Evolutionary conservation across 129 eudicot species (phyloP).

Genomic region (Glebionis coronaria): DNA sequence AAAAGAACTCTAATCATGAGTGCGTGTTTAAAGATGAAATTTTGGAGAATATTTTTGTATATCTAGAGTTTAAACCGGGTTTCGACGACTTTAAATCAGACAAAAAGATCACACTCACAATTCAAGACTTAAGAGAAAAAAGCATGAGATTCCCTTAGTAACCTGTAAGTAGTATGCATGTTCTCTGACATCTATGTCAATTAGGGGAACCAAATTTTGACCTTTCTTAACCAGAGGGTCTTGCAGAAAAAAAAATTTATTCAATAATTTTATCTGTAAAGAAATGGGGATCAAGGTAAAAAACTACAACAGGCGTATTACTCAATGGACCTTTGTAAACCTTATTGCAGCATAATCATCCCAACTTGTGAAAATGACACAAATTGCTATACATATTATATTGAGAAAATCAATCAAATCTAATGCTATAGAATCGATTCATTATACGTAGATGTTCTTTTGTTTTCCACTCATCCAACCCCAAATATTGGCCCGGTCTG

Average conservation of each 20-base stretch:
- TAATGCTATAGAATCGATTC: background rate
- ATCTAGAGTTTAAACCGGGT: too few relatives aligned
- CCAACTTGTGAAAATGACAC: background rate
- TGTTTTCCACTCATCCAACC: too few relatives aligned
- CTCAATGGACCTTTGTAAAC: background rate
- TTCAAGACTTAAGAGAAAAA: background rate
- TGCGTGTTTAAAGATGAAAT: too few relatives aligned
- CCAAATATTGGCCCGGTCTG: too few relatives aligned
- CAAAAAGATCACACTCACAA: background rate
- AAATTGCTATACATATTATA: background rate
- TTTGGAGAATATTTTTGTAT: too few relatives aligned
- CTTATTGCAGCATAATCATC: background rate
- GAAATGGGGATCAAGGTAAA: background rate
- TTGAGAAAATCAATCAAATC: background rate
- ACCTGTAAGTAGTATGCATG: conserved; percentile 99
- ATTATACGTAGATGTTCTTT: background rate
- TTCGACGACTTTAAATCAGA: background rate
- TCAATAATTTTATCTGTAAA: background rate
- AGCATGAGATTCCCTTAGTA: conserved; percentile 6
- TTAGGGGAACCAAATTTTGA: conserved; percentile 69
- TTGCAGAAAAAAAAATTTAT: conserved; percentile 36
- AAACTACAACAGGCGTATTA: background rate
- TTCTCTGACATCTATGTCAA: conserved; percentile 97
- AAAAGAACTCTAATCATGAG: too few relatives aligned
- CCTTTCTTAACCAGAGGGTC: conserved; percentile 93